Conservation (phyloP, 192 early-diverging fungal species). For the Podila epigama region DNA sequence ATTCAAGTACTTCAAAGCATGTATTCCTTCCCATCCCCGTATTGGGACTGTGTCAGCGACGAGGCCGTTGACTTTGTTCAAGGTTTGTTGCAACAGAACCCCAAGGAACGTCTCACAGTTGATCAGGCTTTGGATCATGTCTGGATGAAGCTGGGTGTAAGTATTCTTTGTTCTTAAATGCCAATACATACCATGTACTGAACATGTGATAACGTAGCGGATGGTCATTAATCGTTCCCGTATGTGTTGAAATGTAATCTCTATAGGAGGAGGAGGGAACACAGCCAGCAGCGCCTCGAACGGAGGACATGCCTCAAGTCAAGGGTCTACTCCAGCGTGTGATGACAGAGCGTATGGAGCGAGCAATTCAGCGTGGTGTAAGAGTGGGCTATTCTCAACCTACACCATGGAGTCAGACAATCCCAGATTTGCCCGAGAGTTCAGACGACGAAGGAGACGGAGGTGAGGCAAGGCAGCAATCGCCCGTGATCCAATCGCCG, state of each 20-base stretch:
- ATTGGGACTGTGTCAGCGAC: conserved; percentile 81
- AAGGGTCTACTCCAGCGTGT: conserved; percentile 25
- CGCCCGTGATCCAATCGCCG: conserved; percentile 8
- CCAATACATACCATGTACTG: too few species aligned
- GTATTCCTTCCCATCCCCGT: conserved; percentile 79
- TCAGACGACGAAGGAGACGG: conserved; percentile 1
- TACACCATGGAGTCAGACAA: conserved; percentile 22
- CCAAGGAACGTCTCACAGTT: conserved; percentile 14
- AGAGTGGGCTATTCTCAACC: conserved; percentile 37
- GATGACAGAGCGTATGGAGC: conserved; percentile 36
- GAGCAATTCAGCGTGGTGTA: conserved; percentile 34
- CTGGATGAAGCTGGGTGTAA: conserved; percentile 45
- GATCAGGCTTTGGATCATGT: conserved; percentile 30
- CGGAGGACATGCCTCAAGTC: conserved; percentile 4
- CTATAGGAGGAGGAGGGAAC: conserved; percentile 34
- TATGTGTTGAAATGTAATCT: neutral
- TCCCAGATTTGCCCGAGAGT: conserved; percentile 30
- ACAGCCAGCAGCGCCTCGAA: conserved; percentile 7
- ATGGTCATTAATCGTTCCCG: neutral
- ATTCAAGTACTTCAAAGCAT: conserved; percentile 73
- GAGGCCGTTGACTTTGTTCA: conserved; percentile 53
- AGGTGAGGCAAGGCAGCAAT: neutral
- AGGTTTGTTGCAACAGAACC: conserved; percentile 12
- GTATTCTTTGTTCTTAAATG: neutral
- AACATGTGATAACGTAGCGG: neutral